Conservation (phyloP, 2,329 filamentous ascomycete genomes). For the Trichocomaceae sp. region DNA sequence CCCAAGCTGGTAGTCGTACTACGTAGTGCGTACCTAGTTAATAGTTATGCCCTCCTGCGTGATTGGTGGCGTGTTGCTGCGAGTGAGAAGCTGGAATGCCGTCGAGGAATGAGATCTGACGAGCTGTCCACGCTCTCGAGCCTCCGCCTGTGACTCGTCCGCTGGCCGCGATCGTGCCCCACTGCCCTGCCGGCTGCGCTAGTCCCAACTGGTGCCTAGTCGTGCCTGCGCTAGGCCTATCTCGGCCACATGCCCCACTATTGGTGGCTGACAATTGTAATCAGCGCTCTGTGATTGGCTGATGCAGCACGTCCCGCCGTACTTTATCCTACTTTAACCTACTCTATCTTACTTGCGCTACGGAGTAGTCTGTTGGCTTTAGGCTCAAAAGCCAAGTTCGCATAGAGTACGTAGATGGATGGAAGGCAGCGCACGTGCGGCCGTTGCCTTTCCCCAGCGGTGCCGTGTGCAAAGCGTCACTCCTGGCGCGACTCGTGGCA, state of each 20-base stretch:
- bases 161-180: neutral
- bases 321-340: neutral
- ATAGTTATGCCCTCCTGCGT: neutral
- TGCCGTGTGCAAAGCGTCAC: neutral
- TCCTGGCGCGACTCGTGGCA: neutral
- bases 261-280: too few species aligned
- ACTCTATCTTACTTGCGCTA: too few species aligned
- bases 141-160: conserved; percentile 4
- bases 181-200: neutral
- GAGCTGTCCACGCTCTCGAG: conserved; percentile 1
- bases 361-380: too few species aligned
- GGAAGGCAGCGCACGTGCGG: neutral
- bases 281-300: neutral
- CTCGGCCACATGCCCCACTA: too few species aligned
- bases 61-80: neutral
- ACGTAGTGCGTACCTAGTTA: too few species aligned
- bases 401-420: neutral
- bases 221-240: neutral
- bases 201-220: neutral
- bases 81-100: neutral
- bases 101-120: neutral
- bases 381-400: too few species aligned
- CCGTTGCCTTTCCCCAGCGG: neutral
- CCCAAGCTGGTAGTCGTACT: too few species aligned
- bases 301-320: neutral